A percentile compares a stretch with the other conserved stretches of the same genome.
These are phyloP conservation scores for Raffaelea deltoideospora DNA, from an alignment of 2,329 filamentous ascomycete species.

Conservation along the genomic window DNA sequence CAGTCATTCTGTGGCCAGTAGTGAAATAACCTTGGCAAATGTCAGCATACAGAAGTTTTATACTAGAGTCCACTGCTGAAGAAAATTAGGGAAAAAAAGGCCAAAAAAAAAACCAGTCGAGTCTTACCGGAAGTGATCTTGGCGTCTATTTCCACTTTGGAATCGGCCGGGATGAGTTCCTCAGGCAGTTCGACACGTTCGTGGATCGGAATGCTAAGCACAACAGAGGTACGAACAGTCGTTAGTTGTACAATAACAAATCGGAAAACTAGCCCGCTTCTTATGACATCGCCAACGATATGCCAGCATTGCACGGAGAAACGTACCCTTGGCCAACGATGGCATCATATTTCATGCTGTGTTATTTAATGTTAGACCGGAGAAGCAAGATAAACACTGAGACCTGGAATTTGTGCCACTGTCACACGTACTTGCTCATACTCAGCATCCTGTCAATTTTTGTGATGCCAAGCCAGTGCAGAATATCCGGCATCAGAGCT, in stretches of 20 bases:
- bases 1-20: constrained; percentile 75
- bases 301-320: neutral
- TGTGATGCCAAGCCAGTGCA: constrained; percentile 95
- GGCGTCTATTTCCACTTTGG: constrained; percentile 94
- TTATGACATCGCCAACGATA: neutral
- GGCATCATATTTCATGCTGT: constrained; percentile 78
- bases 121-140: constrained; percentile 86
- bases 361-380: constrained; percentile 1
- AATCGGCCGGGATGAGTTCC: constrained; percentile 86
- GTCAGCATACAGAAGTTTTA: no score
- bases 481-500: constrained; percentile 91
- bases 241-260: neutral
- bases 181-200: constrained; percentile 87
- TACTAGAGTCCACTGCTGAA: no score
- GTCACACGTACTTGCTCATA: constrained; percentile 71
- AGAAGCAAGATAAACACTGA: neutral
- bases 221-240: neutral
- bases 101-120: neutral
- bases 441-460: constrained; percentile 98
- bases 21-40: constrained; percentile 50
- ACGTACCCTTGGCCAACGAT: constrained; percentile 66
- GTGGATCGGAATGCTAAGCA: constrained; percentile 58
- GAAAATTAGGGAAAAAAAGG: no score
- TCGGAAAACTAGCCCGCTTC: neutral
- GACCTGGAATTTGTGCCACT: neutral